phyloP scores from a whole-genome alignment of 169 alveolate species.

The Plasmodium gonderi region DNA sequence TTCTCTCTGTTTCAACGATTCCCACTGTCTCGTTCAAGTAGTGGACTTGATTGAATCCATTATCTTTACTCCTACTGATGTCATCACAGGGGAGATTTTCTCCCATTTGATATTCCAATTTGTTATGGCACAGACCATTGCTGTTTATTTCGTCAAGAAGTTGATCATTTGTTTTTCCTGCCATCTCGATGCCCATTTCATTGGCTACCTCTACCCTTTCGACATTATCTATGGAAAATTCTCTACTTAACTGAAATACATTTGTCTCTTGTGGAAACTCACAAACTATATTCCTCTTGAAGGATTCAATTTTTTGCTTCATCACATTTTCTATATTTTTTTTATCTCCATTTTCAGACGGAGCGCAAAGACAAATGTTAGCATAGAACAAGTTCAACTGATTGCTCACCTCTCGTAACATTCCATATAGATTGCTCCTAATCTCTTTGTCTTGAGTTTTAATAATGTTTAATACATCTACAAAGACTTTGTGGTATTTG shows the following conservation, averaged over 20 bases:
- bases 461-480: conserved; percentile 15
- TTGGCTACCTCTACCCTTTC: too few relatives aligned
- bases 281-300: not conserved
- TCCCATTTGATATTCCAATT: too few relatives aligned
- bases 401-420: conserved; percentile 13
- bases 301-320: conserved; percentile 12
- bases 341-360: not conserved
- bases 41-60: too few relatives aligned
- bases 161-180: too few relatives aligned
- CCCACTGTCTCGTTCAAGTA: too few relatives aligned
- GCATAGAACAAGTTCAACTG: conserved; percentile 26
- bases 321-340: conserved; percentile 8
- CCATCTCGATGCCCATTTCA: too few relatives aligned
- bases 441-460: conserved; percentile 32
- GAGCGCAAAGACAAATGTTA: conserved; percentile 39
- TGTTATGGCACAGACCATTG: too few relatives aligned
- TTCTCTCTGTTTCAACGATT: too few relatives aligned
- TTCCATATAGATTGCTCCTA: conserved; percentile 33
- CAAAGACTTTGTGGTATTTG: conserved; percentile 7
- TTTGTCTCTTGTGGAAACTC: not conserved
- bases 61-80: too few relatives aligned
- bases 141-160: too few relatives aligned
- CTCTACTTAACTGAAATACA: not conserved
- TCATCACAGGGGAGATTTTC: too few relatives aligned
- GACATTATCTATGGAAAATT: too few relatives aligned